phyloP scores from a whole-genome alignment of 768 basidiomycete genomes.

The Boletellus emodensis region DNA sequence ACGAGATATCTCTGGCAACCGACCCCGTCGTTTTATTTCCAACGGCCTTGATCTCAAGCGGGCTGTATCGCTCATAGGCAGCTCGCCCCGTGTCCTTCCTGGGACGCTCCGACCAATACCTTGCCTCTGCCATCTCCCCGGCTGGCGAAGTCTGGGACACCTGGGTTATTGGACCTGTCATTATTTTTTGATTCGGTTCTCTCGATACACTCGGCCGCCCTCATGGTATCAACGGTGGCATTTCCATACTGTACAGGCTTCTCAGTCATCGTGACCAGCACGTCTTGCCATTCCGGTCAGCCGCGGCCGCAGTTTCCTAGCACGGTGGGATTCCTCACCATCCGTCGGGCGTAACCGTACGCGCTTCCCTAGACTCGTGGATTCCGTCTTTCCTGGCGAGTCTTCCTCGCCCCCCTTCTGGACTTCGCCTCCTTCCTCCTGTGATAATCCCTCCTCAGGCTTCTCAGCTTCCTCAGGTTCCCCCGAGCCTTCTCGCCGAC shows the following conservation, averaged over 20 bases:
- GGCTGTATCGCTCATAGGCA: too few species aligned
- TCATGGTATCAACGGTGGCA: background rate
- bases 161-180: too few species aligned
- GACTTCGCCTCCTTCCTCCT: constrained; percentile 1
- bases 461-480: constrained; percentile 12
- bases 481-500: constrained; percentile 2
- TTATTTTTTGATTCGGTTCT: background rate
- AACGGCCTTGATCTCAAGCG: too few species aligned
- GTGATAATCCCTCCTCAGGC: constrained; percentile 7
- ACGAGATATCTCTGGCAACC: too few species aligned
- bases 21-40: too few species aligned
- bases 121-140: too few species aligned
- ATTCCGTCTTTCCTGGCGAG: background rate
- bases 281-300: background rate
- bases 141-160: too few species aligned
- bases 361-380: constrained; percentile 11
- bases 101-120: too few species aligned
- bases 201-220: background rate
- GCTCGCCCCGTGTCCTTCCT: too few species aligned
- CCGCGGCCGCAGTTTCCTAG: constrained; percentile 16
- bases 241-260: background rate
- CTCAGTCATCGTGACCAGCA: background rate
- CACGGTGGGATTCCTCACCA: constrained; percentile 9
- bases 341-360: constrained; percentile 10
- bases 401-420: constrained; percentile 1